Conservation (phyloP, 73 alveolate species). For the Paramecium pentaurelia region DNA sequence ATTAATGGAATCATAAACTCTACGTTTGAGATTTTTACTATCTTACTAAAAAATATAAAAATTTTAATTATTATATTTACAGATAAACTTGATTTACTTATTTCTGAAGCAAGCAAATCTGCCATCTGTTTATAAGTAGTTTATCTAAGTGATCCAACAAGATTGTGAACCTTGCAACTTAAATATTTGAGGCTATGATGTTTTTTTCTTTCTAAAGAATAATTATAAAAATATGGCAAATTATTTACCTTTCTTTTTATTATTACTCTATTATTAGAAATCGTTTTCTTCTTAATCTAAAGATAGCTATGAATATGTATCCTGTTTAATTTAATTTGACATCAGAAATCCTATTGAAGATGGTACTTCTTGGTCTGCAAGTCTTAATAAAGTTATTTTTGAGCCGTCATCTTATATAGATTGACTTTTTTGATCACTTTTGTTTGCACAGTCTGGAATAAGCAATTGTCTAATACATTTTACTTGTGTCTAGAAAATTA, state of each 20-base stretch:
- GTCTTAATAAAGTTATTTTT: not conserved
- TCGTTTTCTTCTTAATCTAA: not conserved
- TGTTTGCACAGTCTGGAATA: not conserved
- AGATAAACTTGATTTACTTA: not conserved
- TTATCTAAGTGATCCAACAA: not conserved
- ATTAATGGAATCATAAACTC: slow-evolving; percentile 43
- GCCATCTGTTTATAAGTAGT: slow-evolving; percentile 23
- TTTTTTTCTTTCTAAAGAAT: not conserved
- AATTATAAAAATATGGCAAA: not conserved
- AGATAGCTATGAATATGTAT: not conserved
- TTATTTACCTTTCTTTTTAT: slow-evolving; percentile 8
- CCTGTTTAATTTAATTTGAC: not conserved
- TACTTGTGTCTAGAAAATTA: not conserved
- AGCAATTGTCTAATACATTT: not conserved
- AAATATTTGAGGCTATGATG: not conserved
- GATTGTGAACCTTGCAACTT: not conserved
- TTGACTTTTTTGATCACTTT: not conserved
- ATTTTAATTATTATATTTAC: not conserved
- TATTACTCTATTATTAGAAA: not conserved
- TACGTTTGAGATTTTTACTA: slow-evolving; percentile 19
- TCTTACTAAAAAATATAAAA: not conserved
- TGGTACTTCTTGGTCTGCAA: not conserved
- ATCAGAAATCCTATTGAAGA: slow-evolving; percentile 20
- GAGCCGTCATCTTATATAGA: not conserved
- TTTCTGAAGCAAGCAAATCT: not conserved